phyloP scores from a whole-genome alignment of 2,329 filamentous ascomycete species.

The Colletotrichum euphorbiae region DNA sequence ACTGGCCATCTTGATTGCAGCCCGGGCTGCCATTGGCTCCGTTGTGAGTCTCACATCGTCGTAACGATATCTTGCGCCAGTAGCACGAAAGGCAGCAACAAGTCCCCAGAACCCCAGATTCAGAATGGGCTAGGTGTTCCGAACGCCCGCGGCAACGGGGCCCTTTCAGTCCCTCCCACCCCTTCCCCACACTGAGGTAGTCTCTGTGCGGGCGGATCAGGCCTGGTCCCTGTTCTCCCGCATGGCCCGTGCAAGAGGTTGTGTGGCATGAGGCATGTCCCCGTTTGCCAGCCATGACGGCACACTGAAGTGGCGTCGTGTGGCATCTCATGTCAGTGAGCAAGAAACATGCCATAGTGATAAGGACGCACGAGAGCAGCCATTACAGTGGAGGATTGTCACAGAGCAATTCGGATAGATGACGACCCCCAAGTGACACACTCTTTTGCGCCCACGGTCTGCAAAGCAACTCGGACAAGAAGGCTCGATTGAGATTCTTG shows the following conservation, averaged over 20 bases:
- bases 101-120: background rate
- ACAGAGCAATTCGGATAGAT: no score
- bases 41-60: background rate
- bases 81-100: conserved; percentile 13
- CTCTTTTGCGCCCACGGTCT: no score
- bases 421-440: no score
- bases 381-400: no score
- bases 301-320: background rate
- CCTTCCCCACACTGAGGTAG: background rate
- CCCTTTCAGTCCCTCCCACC: background rate
- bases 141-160: background rate
- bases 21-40: background rate
- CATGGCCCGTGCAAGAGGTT: conserved; percentile 29
- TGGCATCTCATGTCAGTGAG: conserved; percentile 14
- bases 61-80: conserved; percentile 15
- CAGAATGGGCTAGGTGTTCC: background rate
- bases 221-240: conserved; percentile 26
- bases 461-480: background rate
- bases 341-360: background rate
- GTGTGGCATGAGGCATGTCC: background rate
- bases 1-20: background rate
- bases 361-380: background rate
- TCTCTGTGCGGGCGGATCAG: conserved; percentile 23
- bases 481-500: conserved; percentile 2
- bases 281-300: background rate